Base-by-base conservation (phyloP, 108 stramenopile genomes). In the Mayamaea pseudoterrestris region DNA sequence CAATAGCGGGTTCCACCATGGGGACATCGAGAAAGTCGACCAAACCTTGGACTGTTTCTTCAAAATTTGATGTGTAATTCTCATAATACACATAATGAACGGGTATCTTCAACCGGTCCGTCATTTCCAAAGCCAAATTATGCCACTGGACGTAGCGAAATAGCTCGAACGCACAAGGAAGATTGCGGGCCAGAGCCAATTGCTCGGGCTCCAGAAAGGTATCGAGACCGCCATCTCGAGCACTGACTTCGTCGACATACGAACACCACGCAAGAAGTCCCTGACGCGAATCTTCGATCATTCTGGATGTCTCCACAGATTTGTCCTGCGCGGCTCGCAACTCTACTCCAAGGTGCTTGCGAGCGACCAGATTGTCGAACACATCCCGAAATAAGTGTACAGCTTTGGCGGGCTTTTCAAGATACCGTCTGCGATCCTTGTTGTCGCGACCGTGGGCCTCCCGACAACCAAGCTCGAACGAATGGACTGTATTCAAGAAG, bases 121-220 rank as follows among this genome's bases (percentile, higher is more conserved):
- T 44, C 6, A 25, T 23, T 14, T 25, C 14, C 20, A 25, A 75
- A 25, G 74, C 78, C 45, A 70, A 50, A 41, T 80, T 80, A 50
- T 80, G 78, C 78, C 78, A 80, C 35, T 76, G 71, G n/a, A 76
- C 46, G 36, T 63, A 80, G n/a, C 68, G 50, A 47, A 63, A 69
- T 23, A 71, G 70, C 27, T 80, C 78, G 6, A 53, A 27, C 43
- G 52, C 51, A 25, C 59, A 60, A 0, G 81, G 63, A 24, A 76
- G 61, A 9, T 30, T 13, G 17, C 34, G 17, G 13, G 14, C 8
- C 27, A 9, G n/a, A 13, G 22, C 27, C 48, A 22, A 22, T 8
- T 27, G 9, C 12, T 8, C 8, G 16, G 11, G n/a, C 7, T 8
- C 8, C 14, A 49, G 34, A 6, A 34, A 21, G n/a, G 17, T 14